Conservation (phyloP, 179 eudicot species). For the Nepenthes alata region DNA sequence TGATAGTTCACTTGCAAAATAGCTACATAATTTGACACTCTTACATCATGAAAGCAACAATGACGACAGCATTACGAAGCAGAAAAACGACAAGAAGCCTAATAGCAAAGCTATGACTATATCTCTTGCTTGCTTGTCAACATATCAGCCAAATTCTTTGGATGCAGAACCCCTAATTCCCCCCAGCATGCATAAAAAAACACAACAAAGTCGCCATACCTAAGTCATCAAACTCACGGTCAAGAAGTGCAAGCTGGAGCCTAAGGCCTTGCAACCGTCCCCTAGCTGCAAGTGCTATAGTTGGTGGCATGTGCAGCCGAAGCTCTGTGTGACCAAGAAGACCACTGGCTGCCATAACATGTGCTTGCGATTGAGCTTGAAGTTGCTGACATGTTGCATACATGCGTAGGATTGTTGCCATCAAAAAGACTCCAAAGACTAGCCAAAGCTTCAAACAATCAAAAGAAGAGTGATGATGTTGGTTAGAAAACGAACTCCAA, state of each 20-base stretch:
- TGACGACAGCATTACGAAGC: too few relatives aligned
- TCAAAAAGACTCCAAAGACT: conserved; percentile 82
- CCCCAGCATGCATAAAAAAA: neutral
- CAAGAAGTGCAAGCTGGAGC: conserved; percentile 95
- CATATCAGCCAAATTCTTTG: too few relatives aligned
- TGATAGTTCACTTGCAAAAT: neutral
- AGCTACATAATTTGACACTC: too few relatives aligned
- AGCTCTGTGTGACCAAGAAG: conserved; percentile 87
- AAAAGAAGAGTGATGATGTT: conserved; percentile 5
- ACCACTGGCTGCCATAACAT: conserved; percentile 91
- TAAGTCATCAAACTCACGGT: conserved; percentile 86
- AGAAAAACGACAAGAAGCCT: too few relatives aligned
- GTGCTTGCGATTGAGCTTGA: conserved; percentile 97
- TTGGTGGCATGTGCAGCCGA: conserved; percentile 80
- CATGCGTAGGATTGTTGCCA: conserved; percentile 91
- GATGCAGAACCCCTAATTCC: too few relatives aligned
- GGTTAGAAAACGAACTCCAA: conserved; percentile 1
- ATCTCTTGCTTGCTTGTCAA: too few relatives aligned
- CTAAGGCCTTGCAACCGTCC: conserved; percentile 89
- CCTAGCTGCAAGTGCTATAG: conserved; percentile 81
- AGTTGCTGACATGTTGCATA: conserved; percentile 96
- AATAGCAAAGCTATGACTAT: too few relatives aligned
- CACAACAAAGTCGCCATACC: conserved; percentile 23
- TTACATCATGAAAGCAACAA: too few relatives aligned
- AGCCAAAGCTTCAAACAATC: conserved; percentile 66